Evolutionary conservation across 225 moss, liverwort and hornwort species (phyloP).

Genomic region (Rhytidiadelphus loreus): DNA sequence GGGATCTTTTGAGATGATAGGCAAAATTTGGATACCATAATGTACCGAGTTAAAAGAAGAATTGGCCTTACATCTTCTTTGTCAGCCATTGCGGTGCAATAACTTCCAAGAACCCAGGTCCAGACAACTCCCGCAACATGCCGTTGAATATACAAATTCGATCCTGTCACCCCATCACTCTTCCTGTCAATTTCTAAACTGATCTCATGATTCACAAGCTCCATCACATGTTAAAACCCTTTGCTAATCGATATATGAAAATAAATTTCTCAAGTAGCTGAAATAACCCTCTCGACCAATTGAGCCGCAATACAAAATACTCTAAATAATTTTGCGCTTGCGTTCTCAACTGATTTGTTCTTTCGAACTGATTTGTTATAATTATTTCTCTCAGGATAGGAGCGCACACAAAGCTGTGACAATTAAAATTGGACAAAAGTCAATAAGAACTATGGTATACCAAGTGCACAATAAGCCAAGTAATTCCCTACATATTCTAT

Average conservation of each 20-base stretch:
- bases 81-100: slow-evolving; percentile 62
- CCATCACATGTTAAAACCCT: not conserved
- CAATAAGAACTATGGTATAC: not conserved
- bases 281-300: not conserved
- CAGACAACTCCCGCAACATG: slow-evolving; percentile 73
- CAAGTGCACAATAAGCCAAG: not conserved
- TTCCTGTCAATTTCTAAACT: not conserved
- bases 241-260: not conserved
- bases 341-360: not conserved
- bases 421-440: not conserved
- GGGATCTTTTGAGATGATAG: not conserved
- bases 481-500: not conserved
- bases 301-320: not conserved
- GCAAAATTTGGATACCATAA: not conserved
- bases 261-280: not conserved
- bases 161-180: slow-evolving; percentile 35
- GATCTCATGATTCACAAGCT: not conserved
- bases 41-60: not conserved
- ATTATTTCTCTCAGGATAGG: not conserved
- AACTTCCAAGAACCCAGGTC: slow-evolving; percentile 70
- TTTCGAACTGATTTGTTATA: not conserved
- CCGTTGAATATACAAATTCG: slow-evolving; percentile 81
- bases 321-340: not conserved
- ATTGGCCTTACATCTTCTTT: slow-evolving; percentile 56
- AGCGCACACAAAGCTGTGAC: not conserved